A percentile compares a stretch with the other conserved stretches of the same genome.
Evolutionary conservation across 139 green algal genomes (phyloP).

Genomic region (Ulvella scutata): DNA sequence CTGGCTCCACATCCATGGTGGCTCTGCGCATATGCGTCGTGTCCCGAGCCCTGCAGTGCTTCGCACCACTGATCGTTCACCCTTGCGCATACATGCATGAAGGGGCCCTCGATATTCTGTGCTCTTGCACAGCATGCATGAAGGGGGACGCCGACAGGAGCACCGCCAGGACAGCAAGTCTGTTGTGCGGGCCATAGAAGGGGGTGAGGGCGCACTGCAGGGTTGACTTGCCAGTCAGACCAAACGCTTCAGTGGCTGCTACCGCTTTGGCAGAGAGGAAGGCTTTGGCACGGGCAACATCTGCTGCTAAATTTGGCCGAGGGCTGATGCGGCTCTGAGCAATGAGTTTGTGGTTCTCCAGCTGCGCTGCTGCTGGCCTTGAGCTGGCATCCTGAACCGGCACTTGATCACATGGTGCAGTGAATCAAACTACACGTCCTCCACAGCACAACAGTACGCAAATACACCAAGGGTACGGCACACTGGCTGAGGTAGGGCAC

Average conservation of each 20-base stretch:
- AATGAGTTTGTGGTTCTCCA: neutral
- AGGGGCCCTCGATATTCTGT: too few species aligned
- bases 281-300: neutral
- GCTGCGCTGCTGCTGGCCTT: slow-evolving; percentile 31
- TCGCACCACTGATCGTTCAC: too few species aligned
- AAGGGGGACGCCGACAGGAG: neutral
- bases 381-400: slow-evolving; percentile 33
- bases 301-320: neutral
- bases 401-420: neutral
- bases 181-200: too few species aligned
- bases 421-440: too few species aligned
- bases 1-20: too few species aligned
- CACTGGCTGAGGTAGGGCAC: too few species aligned
- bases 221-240: neutral
- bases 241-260: neutral
- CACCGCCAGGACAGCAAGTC: neutral
- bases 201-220: neutral
- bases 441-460: too few species aligned
- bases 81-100: too few species aligned
- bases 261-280: neutral
- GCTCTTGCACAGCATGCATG: neutral
- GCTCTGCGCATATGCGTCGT: too few species aligned
- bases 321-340: neutral
- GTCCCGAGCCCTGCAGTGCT: too few species aligned
- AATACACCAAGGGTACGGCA: too few species aligned